These are phyloP conservation scores for Ganoderma multipileum DNA, from an alignment of 1,284 basidiomycete species.

Conservation along the genomic window DNA sequence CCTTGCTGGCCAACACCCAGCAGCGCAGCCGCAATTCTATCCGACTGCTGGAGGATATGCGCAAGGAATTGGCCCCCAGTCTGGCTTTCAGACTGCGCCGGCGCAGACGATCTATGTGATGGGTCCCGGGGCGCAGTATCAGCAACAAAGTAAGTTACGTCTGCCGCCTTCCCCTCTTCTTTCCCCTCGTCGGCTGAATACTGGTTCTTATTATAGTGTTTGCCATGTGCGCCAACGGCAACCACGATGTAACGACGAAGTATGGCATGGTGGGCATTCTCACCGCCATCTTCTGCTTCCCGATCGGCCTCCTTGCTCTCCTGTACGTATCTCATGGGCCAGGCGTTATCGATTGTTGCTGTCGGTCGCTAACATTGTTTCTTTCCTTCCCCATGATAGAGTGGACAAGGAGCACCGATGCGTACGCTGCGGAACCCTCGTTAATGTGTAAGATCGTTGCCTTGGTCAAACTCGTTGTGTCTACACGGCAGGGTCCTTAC, in stretches of 20 bases:
- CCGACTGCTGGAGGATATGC: neutral
- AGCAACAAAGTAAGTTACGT: slow-evolving; percentile 28
- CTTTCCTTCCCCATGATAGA: neutral
- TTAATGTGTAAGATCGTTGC: neutral
- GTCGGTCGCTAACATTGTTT: neutral
- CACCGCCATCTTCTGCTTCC: slow-evolving; percentile 35
- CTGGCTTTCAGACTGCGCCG: slow-evolving; percentile 4
- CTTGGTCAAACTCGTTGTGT: neutral
- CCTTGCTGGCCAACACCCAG: neutral
- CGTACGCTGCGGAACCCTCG: slow-evolving; percentile 5
- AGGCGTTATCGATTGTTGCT: neutral
- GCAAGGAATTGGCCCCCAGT: slow-evolving; percentile 2
- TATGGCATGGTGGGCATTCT: slow-evolving; percentile 37
- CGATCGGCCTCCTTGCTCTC: slow-evolving; percentile 37
- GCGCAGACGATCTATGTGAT: slow-evolving; percentile 6
- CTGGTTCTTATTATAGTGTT: slow-evolving; percentile 25
- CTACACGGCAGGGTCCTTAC: neutral
- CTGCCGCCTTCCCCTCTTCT: neutral
- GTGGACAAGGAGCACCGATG: neutral
- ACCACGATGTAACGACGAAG: slow-evolving; percentile 35
- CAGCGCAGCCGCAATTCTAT: slow-evolving; percentile 1
- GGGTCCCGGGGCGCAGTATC: slow-evolving; percentile 21
- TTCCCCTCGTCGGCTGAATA: neutral
- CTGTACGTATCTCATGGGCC: slow-evolving; percentile 23
- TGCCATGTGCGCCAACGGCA: slow-evolving; percentile 36